phyloP scores from a whole-genome alignment of 495 filamentous ascomycete species.

The Tuber melanosporum region DNA sequence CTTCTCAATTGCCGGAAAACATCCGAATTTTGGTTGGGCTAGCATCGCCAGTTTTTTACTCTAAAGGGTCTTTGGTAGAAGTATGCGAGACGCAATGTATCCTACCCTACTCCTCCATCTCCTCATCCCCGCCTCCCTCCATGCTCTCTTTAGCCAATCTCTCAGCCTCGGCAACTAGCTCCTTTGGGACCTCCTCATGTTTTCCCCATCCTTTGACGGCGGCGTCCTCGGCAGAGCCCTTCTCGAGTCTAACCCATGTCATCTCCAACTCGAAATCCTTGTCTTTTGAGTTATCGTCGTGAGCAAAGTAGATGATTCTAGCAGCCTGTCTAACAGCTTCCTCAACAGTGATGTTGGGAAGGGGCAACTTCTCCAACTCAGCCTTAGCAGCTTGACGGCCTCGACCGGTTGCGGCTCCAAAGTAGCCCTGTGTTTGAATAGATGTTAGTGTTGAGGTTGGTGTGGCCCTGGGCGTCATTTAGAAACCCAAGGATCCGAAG shows the following conservation, averaged over 20 bases:
- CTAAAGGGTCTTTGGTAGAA: neutral
- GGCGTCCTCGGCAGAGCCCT: slow-evolving; percentile 67
- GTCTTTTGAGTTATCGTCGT: slow-evolving; percentile 91
- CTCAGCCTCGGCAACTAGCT: slow-evolving; percentile 84
- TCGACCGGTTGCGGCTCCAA: slow-evolving; percentile 94
- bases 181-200: slow-evolving; percentile 86
- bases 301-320: slow-evolving; percentile 89
- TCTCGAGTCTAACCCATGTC: slow-evolving; percentile 82
- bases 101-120: slow-evolving; percentile 47
- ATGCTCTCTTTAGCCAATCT: slow-evolving; percentile 70
- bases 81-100: neutral
- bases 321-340: slow-evolving; percentile 95
- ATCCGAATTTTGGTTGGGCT: neutral
- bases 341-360: slow-evolving; percentile 69
- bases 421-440: slow-evolving; percentile 62
- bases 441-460: neutral
- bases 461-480: neutral
- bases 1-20: neutral
- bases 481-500: neutral
- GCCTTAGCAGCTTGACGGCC: slow-evolving; percentile 93
- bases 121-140: slow-evolving; percentile 64
- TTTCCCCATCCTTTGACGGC: slow-evolving; percentile 48
- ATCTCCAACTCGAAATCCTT: slow-evolving; percentile 99
- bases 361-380: slow-evolving; percentile 93
- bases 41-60: neutral